Evolutionary conservation across 2,329 filamentous ascomycete species (phyloP).

Genomic region (Leptographium wingfieldii): DNA sequence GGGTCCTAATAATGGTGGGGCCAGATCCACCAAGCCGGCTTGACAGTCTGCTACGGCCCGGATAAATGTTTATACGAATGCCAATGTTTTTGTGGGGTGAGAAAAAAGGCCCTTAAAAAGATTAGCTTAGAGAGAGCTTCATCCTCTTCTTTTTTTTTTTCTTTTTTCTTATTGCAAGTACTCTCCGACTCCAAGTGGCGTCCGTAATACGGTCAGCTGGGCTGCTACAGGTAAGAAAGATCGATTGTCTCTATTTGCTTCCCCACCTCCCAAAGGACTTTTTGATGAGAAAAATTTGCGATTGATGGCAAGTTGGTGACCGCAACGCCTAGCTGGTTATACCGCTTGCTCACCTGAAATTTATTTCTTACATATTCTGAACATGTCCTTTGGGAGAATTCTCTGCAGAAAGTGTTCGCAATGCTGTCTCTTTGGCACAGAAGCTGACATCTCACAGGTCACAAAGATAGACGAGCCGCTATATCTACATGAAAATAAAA

Average conservation of each 20-base stretch:
- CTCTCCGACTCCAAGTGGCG: too few species aligned
- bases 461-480: not conserved
- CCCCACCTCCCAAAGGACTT: constrained; percentile 18
- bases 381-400: constrained; percentile 19
- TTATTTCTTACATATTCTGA: constrained; percentile 91
- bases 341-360: constrained; percentile 64
- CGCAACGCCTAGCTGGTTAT: constrained; percentile 72
- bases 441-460: not conserved
- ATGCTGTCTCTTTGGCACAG: not conserved
- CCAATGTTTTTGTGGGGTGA: not conserved
- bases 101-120: not conserved
- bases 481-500: not conserved
- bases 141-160: not conserved
- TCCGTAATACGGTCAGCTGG: not conserved
- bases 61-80: not conserved
- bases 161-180: not conserved
- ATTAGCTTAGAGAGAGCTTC: not conserved
- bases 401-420: too few species aligned
- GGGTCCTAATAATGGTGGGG: not conserved
- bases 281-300: constrained; percentile 90
- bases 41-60: not conserved
- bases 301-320: constrained; percentile 68
- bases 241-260: not conserved
- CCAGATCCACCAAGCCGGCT: not conserved
- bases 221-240: not conserved